These are phyloP conservation scores for Vigna nakashimae DNA, from an alignment of 306 rosid genomes.

Conservation along the genomic window DNA sequence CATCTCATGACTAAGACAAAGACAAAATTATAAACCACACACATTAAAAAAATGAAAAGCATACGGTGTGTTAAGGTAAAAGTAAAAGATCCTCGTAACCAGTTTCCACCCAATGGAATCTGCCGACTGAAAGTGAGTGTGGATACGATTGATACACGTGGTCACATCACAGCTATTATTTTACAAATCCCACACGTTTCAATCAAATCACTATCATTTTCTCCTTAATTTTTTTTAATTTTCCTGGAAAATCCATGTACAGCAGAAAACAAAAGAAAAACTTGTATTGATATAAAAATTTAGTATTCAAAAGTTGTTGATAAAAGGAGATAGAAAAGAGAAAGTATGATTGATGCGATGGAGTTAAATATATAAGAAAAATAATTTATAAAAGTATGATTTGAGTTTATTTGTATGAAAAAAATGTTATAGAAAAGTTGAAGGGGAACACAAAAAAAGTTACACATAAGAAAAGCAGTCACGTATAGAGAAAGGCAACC, in stretches of 20 bases:
- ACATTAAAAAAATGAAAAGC: background rate
- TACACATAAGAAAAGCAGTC: constrained; percentile 42
- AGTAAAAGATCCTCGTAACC: constrained; percentile 16
- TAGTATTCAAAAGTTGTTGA: background rate
- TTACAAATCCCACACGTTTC: constrained; percentile 35
- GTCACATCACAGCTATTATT: constrained; percentile 12
- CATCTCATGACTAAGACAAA: background rate
- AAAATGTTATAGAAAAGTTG: background rate
- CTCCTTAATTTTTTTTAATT: background rate
- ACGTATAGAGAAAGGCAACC: constrained; percentile 30
- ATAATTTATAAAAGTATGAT: background rate
- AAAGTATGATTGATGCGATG: background rate
- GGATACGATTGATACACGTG: constrained; percentile 48
- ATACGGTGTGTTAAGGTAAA: constrained; percentile 28
- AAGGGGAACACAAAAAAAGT: constrained; percentile 32
- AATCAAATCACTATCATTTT: constrained; percentile 41
- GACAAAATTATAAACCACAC: background rate
- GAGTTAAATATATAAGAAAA: background rate
- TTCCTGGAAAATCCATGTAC: background rate
- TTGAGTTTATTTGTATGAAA: background rate
- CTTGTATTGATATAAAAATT: background rate
- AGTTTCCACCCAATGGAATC: constrained; percentile 49
- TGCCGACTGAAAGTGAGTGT: constrained; percentile 39
- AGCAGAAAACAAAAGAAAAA: background rate
- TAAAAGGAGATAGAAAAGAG: background rate